phyloP scores from a whole-genome alignment of 148 eudicot species.

The Euryodendron excelsum region DNA sequence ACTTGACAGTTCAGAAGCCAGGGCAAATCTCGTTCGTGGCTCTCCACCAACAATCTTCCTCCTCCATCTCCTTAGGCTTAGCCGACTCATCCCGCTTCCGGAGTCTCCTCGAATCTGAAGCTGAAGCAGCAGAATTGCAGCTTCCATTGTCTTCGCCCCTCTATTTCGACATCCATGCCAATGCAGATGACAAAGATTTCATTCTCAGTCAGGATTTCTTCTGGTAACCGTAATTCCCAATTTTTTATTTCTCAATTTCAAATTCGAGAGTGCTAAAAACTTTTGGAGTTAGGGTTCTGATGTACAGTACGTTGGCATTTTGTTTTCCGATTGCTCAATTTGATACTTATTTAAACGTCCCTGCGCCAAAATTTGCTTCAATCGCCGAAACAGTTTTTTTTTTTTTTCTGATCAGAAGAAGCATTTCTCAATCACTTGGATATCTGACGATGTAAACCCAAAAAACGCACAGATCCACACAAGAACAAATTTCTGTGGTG shows the following conservation, averaged over 20 bases:
- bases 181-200: conserved; percentile 49
- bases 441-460: too few species aligned
- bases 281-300: too few species aligned
- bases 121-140: conserved; percentile 8
- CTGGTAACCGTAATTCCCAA: conserved; percentile 46
- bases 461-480: too few species aligned
- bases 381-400: too few species aligned
- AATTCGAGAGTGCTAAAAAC: neutral
- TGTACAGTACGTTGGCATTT: too few species aligned
- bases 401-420: too few species aligned
- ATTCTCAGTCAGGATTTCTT: conserved; percentile 93
- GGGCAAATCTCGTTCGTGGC: conserved; percentile 33
- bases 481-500: neutral
- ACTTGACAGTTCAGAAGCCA: conserved; percentile 37
- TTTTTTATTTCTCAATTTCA: neutral
- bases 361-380: too few species aligned
- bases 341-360: too few species aligned
- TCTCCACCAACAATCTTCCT: conserved; percentile 3
- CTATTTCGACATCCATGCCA: conserved; percentile 18
- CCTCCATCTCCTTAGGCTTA: neutral
- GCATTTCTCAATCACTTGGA: too few species aligned
- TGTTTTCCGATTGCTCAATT: too few species aligned
- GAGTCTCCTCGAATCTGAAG: conserved; percentile 32
- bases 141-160: conserved; percentile 20
- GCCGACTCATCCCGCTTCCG: conserved; percentile 26